Evolutionary conservation across 352 stramenopile species (phyloP), one percentile per base, ranked within the genome.

Genomic region (Phytophthora pistaciae): DNA sequence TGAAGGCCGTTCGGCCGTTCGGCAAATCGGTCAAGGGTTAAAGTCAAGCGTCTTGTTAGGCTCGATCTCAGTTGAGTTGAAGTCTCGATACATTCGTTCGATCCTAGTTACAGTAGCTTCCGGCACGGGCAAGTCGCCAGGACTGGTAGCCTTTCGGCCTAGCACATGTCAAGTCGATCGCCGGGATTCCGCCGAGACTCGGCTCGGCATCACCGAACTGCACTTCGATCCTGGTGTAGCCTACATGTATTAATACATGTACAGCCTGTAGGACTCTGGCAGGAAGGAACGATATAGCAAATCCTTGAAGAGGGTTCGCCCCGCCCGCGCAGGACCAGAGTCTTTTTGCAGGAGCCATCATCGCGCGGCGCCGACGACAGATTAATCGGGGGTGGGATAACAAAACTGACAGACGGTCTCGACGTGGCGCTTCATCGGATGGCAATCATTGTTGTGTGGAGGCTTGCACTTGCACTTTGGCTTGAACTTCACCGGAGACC

Each of bases 341-440:
- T 33, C 29, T 33, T 33, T 33, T 33, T 33, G 29, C 25, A 29
- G 25, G 25, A 29, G 25, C 29, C 29, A 31, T 31, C 27, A 31
- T 27, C 25, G 25, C 4, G 27, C 27, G 3, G 44, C 44, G n/a
- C 1, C 33, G 56, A 29, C 56, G 64, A 66, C 52, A 29, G 56
- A 71, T 71, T 71, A 71, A 71, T 36, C 9, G 14, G 31, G 5
- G 52, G 64, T 71, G 64, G 64, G 56, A 71, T 40, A 29, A 29
- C 0, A 0, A 25, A 27, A 7, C 16, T 29, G 56, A 61, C 56
- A 71, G 64, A 71, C 64, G 63, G 57, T 59, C 20, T 25, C 50
- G 52, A 36, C 33, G 38, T 38, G 42, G 49, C 60, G 18, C 21
- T 53, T 7, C 23, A 25, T 25, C 18, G 36, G 18, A 20, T n/a